These are phyloP conservation scores for Begonia fuchsioides DNA, from an alignment of 306 rosid species.

Conservation along the genomic window DNA sequence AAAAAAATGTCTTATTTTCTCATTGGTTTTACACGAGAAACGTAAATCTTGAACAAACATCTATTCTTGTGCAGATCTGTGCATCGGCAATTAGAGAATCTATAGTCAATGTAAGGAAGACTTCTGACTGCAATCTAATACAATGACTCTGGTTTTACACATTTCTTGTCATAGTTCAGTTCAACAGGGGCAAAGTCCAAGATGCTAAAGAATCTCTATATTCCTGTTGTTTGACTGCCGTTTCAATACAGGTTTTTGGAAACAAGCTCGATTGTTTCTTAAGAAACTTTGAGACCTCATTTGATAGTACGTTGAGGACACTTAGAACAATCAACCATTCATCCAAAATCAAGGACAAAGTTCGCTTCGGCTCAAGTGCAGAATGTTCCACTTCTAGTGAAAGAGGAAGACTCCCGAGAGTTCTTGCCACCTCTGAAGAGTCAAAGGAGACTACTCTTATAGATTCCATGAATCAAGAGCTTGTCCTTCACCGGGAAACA, in stretches of 20 bases:
- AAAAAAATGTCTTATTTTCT: no score
- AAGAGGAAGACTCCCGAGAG: constrained; percentile 10
- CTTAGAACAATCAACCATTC: constrained; percentile 48
- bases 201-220: constrained; percentile 19
- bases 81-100: constrained; percentile 73
- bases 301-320: constrained; percentile 69
- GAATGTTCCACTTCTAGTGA: constrained; percentile 13
- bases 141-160: constrained; percentile 23
- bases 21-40: no score
- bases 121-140: constrained; percentile 22
- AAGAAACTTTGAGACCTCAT: constrained; percentile 69
- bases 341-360: constrained; percentile 16
- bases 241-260: constrained; percentile 59
- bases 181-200: constrained; percentile 18
- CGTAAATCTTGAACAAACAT: constrained; percentile 4
- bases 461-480: constrained; percentile 25
- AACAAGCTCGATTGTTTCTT: constrained; percentile 50
- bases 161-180: constrained; percentile 18
- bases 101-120: constrained; percentile 72
- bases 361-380: constrained; percentile 9
- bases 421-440: constrained; percentile 19
- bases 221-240: constrained; percentile 29
- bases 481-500: constrained; percentile 24
- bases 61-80: constrained; percentile 54
- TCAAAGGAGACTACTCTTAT: constrained; percentile 15